These are phyloP conservation scores for Paramecium bursaria DNA, from an alignment of 73 alveolate genomes.

Conservation along the genomic window DNA sequence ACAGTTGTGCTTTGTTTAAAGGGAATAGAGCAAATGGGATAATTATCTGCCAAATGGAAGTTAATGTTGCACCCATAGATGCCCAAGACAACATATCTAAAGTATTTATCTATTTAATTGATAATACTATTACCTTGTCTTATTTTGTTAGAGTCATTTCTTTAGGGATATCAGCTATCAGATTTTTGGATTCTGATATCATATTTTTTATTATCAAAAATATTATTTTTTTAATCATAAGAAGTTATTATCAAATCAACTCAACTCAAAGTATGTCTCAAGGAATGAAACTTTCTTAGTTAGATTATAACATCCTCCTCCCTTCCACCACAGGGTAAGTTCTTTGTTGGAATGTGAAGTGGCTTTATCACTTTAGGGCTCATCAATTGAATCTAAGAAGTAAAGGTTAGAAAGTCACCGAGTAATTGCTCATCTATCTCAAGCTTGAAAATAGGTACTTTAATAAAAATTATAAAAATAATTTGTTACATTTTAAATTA, in stretches of 20 bases:
- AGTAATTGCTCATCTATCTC: background rate
- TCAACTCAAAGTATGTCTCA: conserved; percentile 44
- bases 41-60: conserved; percentile 25
- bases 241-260: background rate
- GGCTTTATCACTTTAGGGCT: conserved; percentile 17
- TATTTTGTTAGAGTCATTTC: background rate
- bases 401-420: conserved; percentile 27
- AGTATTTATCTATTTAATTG: conserved; percentile 18
- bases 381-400: conserved; percentile 6
- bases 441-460: background rate
- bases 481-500: background rate
- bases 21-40: conserved; percentile 40
- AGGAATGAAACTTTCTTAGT: conserved; percentile 24
- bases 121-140: conserved; percentile 4
- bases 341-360: conserved; percentile 40
- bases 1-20: conserved; percentile 34
- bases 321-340: conserved; percentile 51
- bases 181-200: background rate
- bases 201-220: too few relatives aligned
- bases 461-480: background rate
- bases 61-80: conserved; percentile 41
- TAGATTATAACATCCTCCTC: conserved; percentile 35
- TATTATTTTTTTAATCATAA: too few relatives aligned
- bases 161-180: background rate
- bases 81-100: conserved; percentile 64